phyloP scores from a whole-genome alignment of 176 grass and related monocot genomes.

The Hsuehochloa calcarea region DNA sequence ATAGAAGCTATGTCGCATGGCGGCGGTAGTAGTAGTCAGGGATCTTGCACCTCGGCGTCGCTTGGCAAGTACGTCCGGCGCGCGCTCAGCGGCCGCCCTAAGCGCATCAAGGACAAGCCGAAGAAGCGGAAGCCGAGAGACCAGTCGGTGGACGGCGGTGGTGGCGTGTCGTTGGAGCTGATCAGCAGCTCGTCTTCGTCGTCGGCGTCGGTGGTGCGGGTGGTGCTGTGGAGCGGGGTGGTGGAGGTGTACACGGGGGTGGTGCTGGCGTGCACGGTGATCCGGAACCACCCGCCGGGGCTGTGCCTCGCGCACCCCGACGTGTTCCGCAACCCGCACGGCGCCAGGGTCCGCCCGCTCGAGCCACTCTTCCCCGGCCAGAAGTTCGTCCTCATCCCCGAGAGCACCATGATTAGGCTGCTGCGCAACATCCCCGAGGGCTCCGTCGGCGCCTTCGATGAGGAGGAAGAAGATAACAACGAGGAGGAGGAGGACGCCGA shows the following conservation, averaged over 20 bases:
- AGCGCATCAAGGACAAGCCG: constrained; percentile 1
- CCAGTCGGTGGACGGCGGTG: not conserved
- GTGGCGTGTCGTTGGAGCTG: constrained; percentile 26
- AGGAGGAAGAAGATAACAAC: not conserved
- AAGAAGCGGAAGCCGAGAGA: not conserved
- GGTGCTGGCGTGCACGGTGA: constrained; percentile 48
- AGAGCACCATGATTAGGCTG: constrained; percentile 36
- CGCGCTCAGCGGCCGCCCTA: not conserved
- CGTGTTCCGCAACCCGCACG: constrained; percentile 57
- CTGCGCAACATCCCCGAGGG: constrained; percentile 28
- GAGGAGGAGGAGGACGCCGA: not conserved
- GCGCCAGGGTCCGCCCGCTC: constrained; percentile 28
- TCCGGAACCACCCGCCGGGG: constrained; percentile 54
- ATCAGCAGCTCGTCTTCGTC: not conserved
- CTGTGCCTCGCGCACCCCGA: constrained; percentile 54
- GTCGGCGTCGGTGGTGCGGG: constrained; percentile 33
- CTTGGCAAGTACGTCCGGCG: constrained; percentile 24
- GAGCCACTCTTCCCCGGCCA: constrained; percentile 58
- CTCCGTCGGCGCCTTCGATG: constrained; percentile 15
- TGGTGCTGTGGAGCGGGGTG: constrained; percentile 48
- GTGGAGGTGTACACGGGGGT: constrained; percentile 52
- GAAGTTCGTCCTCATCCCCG: constrained; percentile 51
- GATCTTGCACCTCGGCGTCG: constrained; percentile 7
- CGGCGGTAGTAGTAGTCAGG: not conserved
- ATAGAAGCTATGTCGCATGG: not conserved